Evolutionary conservation across 257 asterid species (phyloP).

Genomic region (Striga asiatica): DNA sequence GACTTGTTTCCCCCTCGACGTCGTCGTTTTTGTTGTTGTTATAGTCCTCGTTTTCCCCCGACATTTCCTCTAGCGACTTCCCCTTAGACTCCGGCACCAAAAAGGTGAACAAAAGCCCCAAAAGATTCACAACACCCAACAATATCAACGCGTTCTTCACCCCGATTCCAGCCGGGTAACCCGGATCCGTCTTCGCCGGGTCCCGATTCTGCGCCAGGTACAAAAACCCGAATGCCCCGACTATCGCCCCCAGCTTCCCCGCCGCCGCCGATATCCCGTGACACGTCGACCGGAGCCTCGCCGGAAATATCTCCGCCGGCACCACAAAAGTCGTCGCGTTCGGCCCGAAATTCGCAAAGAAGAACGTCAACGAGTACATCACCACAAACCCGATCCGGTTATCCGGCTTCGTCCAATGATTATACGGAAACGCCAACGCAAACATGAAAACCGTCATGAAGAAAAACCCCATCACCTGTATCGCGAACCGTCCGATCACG

Average conservation of each 20-base stretch:
- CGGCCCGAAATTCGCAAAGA: slow-evolving; percentile 58
- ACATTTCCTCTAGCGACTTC: slow-evolving; percentile 42
- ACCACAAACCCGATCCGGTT: slow-evolving; percentile 36
- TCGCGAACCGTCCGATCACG: slow-evolving; percentile 31
- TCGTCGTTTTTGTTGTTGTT: too few species aligned
- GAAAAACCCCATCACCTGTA: slow-evolving; percentile 38
- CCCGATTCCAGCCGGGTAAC: too few species aligned
- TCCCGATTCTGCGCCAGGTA: slow-evolving; percentile 44
- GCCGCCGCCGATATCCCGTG: slow-evolving; percentile 56
- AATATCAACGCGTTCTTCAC: slow-evolving; percentile 34
- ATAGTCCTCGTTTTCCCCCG: slow-evolving; percentile 35
- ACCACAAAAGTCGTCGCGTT: slow-evolving; percentile 53
- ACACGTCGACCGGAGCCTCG: slow-evolving; percentile 45
- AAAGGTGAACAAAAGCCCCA: slow-evolving; percentile 38
- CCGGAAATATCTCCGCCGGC: slow-evolving; percentile 61
- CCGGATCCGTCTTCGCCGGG: slow-evolving; percentile 33
- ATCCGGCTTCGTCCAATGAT: slow-evolving; percentile 42
- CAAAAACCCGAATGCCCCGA: slow-evolving; percentile 54
- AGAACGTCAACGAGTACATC: slow-evolving; percentile 39
- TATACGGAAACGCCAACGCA: slow-evolving; percentile 41
- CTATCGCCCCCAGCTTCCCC: slow-evolving; percentile 50
- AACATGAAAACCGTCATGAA: slow-evolving; percentile 52
- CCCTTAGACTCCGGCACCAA: slow-evolving; percentile 56
- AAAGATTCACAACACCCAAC: slow-evolving; percentile 31
- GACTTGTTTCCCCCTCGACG: too few species aligned